These are phyloP conservation scores for Phyllostachys edulis DNA, from an alignment of 176 grass and related monocot genomes.

Conservation along the genomic window DNA sequence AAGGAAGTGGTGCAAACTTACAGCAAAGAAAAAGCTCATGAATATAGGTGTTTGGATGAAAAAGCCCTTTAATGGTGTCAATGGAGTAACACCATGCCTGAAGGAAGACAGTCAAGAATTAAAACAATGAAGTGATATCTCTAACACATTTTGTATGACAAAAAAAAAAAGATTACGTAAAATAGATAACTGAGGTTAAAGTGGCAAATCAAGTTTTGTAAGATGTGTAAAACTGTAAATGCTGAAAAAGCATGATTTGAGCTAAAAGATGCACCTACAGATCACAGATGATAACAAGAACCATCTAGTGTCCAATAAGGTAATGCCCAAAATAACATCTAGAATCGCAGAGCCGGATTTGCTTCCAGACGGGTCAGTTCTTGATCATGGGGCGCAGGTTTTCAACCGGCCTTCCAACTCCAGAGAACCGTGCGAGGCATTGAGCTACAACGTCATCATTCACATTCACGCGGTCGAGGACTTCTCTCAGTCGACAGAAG, in stretches of 20 bases:
- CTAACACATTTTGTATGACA: not conserved
- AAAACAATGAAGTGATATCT: slow-evolving; percentile 1
- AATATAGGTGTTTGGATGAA: slow-evolving; percentile 84
- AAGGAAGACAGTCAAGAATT: slow-evolving; percentile 15
- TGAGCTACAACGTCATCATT: too few relatives aligned
- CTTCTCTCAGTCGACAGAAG: too few relatives aligned
- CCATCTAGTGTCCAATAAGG: not conserved
- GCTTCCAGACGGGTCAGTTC: too few relatives aligned
- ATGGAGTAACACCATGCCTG: slow-evolving; percentile 73
- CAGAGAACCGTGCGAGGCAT: too few relatives aligned
- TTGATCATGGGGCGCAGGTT: too few relatives aligned
- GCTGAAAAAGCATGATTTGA: not conserved
- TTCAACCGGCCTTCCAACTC: too few relatives aligned
- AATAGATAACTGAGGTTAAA: not conserved
- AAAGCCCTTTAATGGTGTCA: slow-evolving; percentile 76
- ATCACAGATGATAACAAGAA: slow-evolving; percentile 6
- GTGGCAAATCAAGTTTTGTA: not conserved
- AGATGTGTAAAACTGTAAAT: not conserved
- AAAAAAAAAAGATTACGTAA: not conserved
- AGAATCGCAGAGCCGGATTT: not conserved
- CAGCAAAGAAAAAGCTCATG: slow-evolving; percentile 90
- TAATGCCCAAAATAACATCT: not conserved
- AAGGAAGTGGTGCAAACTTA: slow-evolving; percentile 49
- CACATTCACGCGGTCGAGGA: too few relatives aligned
- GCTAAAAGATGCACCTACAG: not conserved